These are phyloP conservation scores for Fusarium nygamai DNA, from an alignment of 2,329 filamentous ascomycete species.

Conservation along the genomic window DNA sequence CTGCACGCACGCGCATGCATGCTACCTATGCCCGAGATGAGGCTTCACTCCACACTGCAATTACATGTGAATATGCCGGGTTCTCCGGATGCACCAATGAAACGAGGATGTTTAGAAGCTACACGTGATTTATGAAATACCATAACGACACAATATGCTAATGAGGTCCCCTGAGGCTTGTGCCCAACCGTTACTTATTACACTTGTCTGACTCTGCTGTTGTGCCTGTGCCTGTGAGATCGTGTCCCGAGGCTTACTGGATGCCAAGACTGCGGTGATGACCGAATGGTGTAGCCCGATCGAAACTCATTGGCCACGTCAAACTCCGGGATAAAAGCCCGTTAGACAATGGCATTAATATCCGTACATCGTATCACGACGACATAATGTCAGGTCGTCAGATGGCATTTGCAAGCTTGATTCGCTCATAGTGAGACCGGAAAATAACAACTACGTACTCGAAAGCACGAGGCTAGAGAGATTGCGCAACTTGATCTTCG, in stretches of 20 bases:
- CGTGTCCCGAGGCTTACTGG: constrained; percentile 31
- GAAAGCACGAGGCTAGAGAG: not conserved
- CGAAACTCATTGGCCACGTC: constrained; percentile 19
- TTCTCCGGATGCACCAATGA: constrained; percentile 34
- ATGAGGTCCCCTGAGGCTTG: constrained; percentile 21
- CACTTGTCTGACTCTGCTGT: constrained; percentile 13
- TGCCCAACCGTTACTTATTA: constrained; percentile 24
- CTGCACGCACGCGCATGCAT: constrained; percentile 12
- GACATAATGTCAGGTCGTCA: not conserved
- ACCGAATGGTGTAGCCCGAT: constrained; percentile 19
- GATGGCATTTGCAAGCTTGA: not conserved
- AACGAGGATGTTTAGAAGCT: not conserved
- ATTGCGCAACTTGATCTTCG: not conserved
- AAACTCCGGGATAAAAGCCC: constrained; percentile 7
- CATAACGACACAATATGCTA: not conserved
- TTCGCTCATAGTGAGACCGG: not conserved
- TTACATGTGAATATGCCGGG: constrained; percentile 49
- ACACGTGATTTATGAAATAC: constrained; percentile 35
- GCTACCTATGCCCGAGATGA: constrained; percentile 27
- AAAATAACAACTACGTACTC: not conserved
- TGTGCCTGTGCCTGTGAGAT: constrained; percentile 15
- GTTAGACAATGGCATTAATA: constrained; percentile 28
- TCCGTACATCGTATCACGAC: constrained; percentile 20
- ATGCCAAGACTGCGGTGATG: constrained; percentile 27
- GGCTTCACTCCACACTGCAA: constrained; percentile 35